Base-by-base conservation (phyloP, 805 yeast species). In the Tetrapisispora nanseiensis region DNA sequence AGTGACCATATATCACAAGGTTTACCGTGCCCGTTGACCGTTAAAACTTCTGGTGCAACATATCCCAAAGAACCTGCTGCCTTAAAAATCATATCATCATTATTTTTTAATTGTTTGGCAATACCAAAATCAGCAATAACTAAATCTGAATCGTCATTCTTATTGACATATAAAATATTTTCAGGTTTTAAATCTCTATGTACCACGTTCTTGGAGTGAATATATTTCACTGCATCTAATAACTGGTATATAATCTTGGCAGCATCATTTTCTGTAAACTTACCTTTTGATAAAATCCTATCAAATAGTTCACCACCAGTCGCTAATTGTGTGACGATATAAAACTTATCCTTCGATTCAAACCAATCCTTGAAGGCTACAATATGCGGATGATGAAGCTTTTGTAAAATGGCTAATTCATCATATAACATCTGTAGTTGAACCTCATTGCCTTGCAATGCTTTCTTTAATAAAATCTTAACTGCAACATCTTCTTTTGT, bases 61-160 rank as follows among this genome's bases (percentile, higher is more conserved):
- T 90, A 90, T 1, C 98, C 97, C 63, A 86, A 80, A 1, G 95
- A 84, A 1, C 97, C 97, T 1, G 95, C 95, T 33, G 84, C 80
- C 19, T 81, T 68, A 26, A 72, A 77, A 45, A 86, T 68, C 46
- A 75, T 66, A 43, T 82, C 86, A 51, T 77, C 74, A 3, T 76
- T 71, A 11, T 70, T 61, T 45, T 71, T 69, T 49, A 90, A 66
- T 52, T 76, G 73, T 61, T 86, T 86, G 27, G 97, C 96, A 47
- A 90, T 92, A 39, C 98, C 98, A 62, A 90, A 90, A 65, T 90
- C 98, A 1, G 97, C 96, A 49, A 90, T 69, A 10, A 89, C 96
- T 28, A 90, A 70, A 42, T 76, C 78, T 8, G 95, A 80, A 47
- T 78, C 71, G 12, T 69, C 73, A n/a, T 69, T 76, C 5, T 62